These are phyloP conservation scores for Silene vulgaris DNA, from an alignment of 179 eudicot species.

Conservation along the genomic window DNA sequence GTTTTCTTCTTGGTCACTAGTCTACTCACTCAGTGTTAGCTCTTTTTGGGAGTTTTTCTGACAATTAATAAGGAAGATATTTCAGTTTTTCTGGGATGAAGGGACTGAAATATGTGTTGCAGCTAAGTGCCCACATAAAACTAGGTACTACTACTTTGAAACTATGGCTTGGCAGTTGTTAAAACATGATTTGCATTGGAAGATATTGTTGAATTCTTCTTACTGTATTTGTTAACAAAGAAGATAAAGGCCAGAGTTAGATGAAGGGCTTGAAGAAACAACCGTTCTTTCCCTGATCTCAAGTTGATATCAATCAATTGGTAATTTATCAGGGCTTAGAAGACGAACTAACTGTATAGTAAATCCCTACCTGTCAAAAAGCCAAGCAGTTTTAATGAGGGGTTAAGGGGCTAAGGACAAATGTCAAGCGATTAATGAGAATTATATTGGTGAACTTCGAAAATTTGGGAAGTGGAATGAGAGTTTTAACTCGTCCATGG, in stretches of 20 bases:
- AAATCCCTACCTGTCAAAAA: background rate
- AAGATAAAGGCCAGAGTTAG: background rate
- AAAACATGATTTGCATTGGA: background rate
- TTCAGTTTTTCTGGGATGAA: background rate
- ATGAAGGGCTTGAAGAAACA: background rate
- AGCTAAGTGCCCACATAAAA: background rate
- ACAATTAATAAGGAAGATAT: background rate
- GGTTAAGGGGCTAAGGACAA: background rate
- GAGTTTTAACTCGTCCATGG: background rate
- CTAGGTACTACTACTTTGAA: background rate
- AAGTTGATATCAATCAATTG: background rate
- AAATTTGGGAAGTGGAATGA: background rate
- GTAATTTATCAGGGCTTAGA: background rate
- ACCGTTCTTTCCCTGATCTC: background rate
- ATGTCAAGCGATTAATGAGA: background rate
- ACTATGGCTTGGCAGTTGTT: background rate
- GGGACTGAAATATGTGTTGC: background rate
- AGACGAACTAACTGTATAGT: background rate
- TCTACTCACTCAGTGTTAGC: background rate
- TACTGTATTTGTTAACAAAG: background rate
- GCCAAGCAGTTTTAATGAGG: background rate
- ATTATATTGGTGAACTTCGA: background rate
- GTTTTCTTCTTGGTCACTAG: background rate
- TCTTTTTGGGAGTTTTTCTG: background rate
- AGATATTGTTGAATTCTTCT: background rate